Evolutionary conservation across 768 basidiomycete species (phyloP), one percentile per base, ranked within the genome.

Genomic region (Rhodotorula sphaerocarpa): DNA sequence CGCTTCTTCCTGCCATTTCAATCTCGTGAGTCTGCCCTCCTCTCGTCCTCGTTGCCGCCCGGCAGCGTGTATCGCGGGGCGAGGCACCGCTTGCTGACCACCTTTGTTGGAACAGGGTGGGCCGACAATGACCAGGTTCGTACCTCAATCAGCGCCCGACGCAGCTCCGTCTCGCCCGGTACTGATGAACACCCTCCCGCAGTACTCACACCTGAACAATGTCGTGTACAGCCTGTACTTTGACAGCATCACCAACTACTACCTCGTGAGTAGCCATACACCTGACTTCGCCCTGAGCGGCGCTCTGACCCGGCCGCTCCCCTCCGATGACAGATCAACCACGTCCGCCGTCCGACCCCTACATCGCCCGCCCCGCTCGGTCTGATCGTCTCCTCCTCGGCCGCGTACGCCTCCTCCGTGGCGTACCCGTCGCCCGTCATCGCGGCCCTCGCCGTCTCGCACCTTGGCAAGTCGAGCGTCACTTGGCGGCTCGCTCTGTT

Each of bases 161-260:
- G n/a, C n/a, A n/a, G n/a, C n/a, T n/a, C n/a, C n/a, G n/a, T n/a
- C n/a, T 44, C 43, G 43, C 43, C 7, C 23, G 43, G 43, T 12
- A n/a, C 43, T 21, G 43, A 44, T 12, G 43, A 44, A 16, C 14
- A 7, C 11, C 15, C 43, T 21, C 23, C 43, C 31, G 21, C 33
- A 36, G 51, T 64, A 64, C 53, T 41, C 36, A 2, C 63, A 64
- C 34, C 18, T 59, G 41, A 64, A 64, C 43, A 64, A 64, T 31
- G 53, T 45, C 21, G n/a, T 42, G 12, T 62, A 62, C 50, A n/a
- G 21, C 2, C 50, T 45, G 3, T 61, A 61, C 48, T 56, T 56
- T 28, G 60, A 61, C 47, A 44, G 41, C 3, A 31, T 61, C 30
- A 55, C 48, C 0, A 61, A 61, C 42, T n/a, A 50, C n/a, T 61